Evolutionary conservation across 345 rosid genomes (phyloP).

Genomic region (Linum tenue): DNA sequence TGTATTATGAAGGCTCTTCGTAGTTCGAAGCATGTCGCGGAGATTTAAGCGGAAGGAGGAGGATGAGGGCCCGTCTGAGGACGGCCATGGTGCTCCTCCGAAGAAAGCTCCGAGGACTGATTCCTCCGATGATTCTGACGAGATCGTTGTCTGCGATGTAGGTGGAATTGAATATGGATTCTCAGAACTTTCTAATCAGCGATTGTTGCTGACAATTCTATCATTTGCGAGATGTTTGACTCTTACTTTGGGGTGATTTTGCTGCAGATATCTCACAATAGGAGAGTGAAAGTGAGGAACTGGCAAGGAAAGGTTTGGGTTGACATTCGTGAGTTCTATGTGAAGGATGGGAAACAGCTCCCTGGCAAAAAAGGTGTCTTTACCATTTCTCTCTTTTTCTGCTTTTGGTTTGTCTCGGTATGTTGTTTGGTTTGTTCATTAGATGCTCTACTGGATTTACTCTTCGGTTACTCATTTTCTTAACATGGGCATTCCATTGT

Average conservation of each 20-base stretch:
- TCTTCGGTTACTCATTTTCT: too few relatives aligned
- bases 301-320: conserved; percentile 75
- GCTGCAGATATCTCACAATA: conserved; percentile 64
- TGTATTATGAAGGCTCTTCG: neutral
- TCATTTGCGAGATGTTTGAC: conserved; percentile 5
- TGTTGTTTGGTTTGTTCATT: neutral
- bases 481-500: too few relatives aligned
- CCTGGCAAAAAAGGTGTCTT: conserved; percentile 76
- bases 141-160: conserved; percentile 58
- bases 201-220: neutral
- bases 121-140: conserved; percentile 52
- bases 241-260: conserved; percentile 10
- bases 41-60: conserved; percentile 77
- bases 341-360: conserved; percentile 67
- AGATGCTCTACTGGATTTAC: too few relatives aligned
- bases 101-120: conserved; percentile 47
- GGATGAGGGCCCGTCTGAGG: conserved; percentile 45
- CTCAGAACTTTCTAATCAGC: neutral
- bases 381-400: neutral
- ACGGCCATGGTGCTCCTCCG: conserved; percentile 47
- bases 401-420: neutral
- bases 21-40: conserved; percentile 35
- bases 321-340: conserved; percentile 85
- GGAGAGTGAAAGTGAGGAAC: conserved; percentile 76
- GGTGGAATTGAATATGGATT: conserved; percentile 19